phyloP scores from a whole-genome alignment of 345 rosid genomes.

The Pistacia integerrima region DNA sequence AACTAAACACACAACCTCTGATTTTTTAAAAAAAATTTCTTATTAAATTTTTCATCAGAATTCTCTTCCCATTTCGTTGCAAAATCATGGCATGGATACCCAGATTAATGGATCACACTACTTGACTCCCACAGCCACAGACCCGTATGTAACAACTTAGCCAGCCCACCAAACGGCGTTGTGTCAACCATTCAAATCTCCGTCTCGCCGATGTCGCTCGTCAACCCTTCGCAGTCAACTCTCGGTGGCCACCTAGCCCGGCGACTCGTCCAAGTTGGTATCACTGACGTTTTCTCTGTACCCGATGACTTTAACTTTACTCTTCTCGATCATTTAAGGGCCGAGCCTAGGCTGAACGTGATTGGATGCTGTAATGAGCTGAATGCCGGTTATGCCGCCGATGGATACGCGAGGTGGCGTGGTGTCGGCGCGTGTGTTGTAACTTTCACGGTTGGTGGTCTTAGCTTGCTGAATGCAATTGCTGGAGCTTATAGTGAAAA shows the following conservation, averaged over 20 bases:
- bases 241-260: conserved; percentile 26
- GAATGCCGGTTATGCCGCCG: conserved; percentile 78
- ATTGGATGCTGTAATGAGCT: conserved; percentile 82
- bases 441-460: conserved; percentile 76
- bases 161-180: too few species aligned
- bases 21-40: too few species aligned
- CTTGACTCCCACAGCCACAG: too few species aligned
- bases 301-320: conserved; percentile 75
- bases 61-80: too few species aligned
- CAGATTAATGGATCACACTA: too few species aligned
- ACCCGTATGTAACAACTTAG: too few species aligned
- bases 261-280: conserved; percentile 55
- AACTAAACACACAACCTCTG: too few species aligned
- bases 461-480: conserved; percentile 63
- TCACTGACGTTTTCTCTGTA: conserved; percentile 56
- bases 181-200: too few species aligned
- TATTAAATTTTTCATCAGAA: too few species aligned
- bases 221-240: too few species aligned
- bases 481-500: conserved; percentile 82
- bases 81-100: too few species aligned
- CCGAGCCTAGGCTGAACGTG: conserved; percentile 54
- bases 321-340: conserved; percentile 63
- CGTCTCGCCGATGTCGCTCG: too few species aligned
- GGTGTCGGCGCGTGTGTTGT: conserved; percentile 77
- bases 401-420: conserved; percentile 64